These are phyloP conservation scores for Colletotrichum sp. DNA, from an alignment of 2,329 filamentous ascomycete species.

Conservation along the genomic window DNA sequence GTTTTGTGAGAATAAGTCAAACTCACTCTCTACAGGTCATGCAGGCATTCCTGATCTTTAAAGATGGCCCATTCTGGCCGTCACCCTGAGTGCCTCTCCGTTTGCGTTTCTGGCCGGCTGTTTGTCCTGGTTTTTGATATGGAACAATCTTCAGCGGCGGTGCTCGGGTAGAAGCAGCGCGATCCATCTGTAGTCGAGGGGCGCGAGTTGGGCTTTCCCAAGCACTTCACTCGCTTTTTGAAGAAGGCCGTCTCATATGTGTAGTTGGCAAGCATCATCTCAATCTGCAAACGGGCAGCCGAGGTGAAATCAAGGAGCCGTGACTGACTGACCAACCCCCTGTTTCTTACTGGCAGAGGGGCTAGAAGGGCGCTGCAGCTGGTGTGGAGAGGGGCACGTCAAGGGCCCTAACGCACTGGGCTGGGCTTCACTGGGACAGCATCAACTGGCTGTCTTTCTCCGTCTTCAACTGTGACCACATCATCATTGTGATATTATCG, in stretches of 20 bases:
- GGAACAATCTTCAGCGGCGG: background rate
- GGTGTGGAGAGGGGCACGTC: background rate
- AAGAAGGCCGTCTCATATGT: background rate
- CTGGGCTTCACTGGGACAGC: background rate
- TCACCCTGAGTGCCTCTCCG: background rate
- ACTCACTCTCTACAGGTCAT: background rate
- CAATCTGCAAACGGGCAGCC: background rate
- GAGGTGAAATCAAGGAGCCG: background rate
- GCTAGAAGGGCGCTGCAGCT: background rate
- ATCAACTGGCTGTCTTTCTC: background rate
- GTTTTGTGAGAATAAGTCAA: background rate
- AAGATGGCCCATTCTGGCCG: background rate
- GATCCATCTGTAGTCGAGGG: background rate
- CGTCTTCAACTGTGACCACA: background rate
- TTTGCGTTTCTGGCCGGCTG: background rate
- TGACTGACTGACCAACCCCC: background rate
- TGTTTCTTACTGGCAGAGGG: background rate
- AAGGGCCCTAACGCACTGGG: background rate
- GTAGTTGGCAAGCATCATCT: background rate
- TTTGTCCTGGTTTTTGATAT: background rate
- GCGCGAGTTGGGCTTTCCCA: fast-evolving
- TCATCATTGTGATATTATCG: fast-evolving
- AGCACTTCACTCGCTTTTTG: background rate
- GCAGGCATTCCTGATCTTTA: background rate
- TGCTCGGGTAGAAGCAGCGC: background rate